Base-by-base conservation (phyloP, 2,329 filamentous ascomycete species). In the Colletotrichum godetiae region DNA sequence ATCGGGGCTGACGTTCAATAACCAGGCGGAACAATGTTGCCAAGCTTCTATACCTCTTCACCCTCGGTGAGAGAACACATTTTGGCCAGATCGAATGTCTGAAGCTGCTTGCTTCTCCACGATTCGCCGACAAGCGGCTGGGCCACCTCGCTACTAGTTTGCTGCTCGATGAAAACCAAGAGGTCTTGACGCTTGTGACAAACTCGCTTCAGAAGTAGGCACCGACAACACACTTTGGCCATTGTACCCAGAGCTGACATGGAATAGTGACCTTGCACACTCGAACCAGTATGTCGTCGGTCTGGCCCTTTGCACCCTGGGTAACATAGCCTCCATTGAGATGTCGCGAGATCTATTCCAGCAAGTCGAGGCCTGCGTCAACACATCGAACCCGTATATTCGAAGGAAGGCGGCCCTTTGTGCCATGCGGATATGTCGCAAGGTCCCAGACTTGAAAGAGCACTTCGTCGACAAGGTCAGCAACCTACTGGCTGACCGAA, bases 71-170 rank as follows among this genome's bases (percentile, higher is more conserved):
- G 86, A 91, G 97, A 80, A 99, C 97, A 70, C 97, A 99, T 85
- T 99, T 99, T 82, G 97, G 97, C 64, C 97, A 99, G 88, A 99
- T 99, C 81, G 97, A 99, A 91, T 99, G 97, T 84, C 89, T 99
- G 80, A 99, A 99, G 86, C 91, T 99, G 63, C 90, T 99, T 72
- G 97, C 97, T 72, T 99, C 97, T 53, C 95, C 97, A 76, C 94
- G 96, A 72, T 99, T 99, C 81, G 97, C 97, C 77, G 97, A 99
- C 88, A 99, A 99, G 87, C 92, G 97, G 60, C 86, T 99, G 78
- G 97, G 97, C 53, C 98, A 99, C 81, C 87, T 99, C 77, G 97
- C 97, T 29, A 99, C 97, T 22, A 99, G 98, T 91, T 85, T 99
- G 81, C 85, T 99, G 76, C 87, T 99, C 75, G 97, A 99, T 82